Evolutionary conservation across 768 basidiomycete genomes (phyloP).

Genomic region (Rhizopogon sp.): DNA sequence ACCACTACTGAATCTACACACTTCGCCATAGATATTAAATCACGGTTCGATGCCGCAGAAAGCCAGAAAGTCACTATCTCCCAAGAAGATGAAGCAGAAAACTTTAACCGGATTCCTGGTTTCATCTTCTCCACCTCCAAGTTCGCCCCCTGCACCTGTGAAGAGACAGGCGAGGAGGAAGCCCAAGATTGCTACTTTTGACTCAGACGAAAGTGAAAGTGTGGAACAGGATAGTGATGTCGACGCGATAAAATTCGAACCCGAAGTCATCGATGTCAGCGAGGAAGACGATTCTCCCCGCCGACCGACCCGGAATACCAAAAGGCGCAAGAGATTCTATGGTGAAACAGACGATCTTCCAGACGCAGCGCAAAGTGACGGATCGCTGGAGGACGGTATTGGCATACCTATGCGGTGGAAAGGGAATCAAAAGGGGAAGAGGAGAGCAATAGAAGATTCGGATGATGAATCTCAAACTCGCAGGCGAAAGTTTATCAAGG

Average conservation of each 20-base stretch:
- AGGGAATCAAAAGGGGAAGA: conserved; percentile 16
- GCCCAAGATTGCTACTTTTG: conserved; percentile 8
- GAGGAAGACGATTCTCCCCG: conserved; percentile 22
- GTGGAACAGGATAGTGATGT: conserved; percentile 39
- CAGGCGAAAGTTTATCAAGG: conserved; percentile 39
- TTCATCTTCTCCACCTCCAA: conserved; percentile 24
- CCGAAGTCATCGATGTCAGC: conserved; percentile 18
- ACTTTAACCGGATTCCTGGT: conserved; percentile 34
- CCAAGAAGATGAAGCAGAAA: conserved; percentile 36
- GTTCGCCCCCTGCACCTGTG: conserved; percentile 9
- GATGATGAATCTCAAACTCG: conserved; percentile 32
- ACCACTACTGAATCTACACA: not conserved
- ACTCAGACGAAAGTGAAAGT: conserved; percentile 15
- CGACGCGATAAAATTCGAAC: conserved; percentile 47
- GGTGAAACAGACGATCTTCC: conserved; percentile 12
- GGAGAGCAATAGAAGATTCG: conserved; percentile 21
- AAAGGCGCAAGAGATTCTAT: conserved; percentile 12
- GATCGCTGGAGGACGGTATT: conserved; percentile 15
- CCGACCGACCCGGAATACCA: conserved; percentile 8
- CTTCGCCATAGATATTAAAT: too few relatives aligned
- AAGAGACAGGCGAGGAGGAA: conserved; percentile 11
- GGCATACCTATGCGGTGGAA: conserved; percentile 14
- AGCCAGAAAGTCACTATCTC: conserved; percentile 7
- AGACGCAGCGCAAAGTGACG: conserved; percentile 13
- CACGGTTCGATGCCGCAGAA: conserved; percentile 13